Conservation (phyloP, 441 rosid genomes). For the Hura crepitans region DNA sequence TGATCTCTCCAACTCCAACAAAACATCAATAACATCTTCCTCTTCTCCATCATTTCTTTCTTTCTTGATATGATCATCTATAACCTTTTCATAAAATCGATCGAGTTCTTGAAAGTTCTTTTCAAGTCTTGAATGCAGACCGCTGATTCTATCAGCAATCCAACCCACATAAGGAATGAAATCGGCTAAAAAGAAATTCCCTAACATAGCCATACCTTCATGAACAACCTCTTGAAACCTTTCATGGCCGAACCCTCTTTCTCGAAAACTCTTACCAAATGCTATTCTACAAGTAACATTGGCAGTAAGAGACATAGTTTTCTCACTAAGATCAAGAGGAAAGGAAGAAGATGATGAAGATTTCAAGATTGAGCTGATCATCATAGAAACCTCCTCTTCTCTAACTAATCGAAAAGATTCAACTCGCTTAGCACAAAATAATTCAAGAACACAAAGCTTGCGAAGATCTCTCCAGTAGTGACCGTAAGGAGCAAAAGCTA, state of each 20-base stretch:
- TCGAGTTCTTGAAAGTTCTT: constrained; percentile 4
- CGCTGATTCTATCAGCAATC: constrained; percentile 15
- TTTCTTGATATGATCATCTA: constrained; percentile 7
- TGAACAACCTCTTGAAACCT: too few relatives aligned
- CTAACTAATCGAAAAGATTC: neutral
- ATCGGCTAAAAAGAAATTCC: too few relatives aligned
- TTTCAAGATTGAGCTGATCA: neutral
- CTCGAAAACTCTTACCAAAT: too few relatives aligned
- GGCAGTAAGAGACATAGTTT: neutral
- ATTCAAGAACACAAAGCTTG: constrained; percentile 12
- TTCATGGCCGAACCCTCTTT: too few relatives aligned
- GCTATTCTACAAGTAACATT: too few relatives aligned
- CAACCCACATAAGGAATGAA: constrained; percentile 6
- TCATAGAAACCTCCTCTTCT: neutral
- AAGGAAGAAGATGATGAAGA: neutral
- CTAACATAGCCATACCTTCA: too few relatives aligned
- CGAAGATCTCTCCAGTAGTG: constrained; percentile 10
- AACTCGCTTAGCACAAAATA: neutral
- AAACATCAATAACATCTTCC: neutral
- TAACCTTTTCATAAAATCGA: neutral
- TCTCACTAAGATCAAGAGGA: constrained; percentile 8
- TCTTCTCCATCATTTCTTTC: too few relatives aligned
- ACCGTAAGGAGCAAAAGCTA: neutral
- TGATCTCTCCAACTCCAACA: neutral
- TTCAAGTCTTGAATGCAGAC: constrained; percentile 13